Evolutionary conservation across 306 rosid species (phyloP), one percentile per base, ranked within the genome.

Genomic region (Hippophae gyantsensis): DNA sequence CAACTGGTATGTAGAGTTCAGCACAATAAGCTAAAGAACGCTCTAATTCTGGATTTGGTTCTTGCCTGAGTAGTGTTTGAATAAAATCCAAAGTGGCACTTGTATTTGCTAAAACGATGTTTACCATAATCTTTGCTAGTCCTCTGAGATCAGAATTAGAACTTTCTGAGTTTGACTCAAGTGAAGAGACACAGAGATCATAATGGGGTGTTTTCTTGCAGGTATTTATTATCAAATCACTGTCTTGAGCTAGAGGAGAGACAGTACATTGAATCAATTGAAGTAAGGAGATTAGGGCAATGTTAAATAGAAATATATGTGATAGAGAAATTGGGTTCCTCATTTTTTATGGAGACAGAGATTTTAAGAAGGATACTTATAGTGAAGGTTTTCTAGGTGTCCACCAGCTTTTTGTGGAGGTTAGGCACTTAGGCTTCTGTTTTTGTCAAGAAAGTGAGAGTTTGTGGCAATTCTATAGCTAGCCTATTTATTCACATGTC

Each of bases 11-110:
- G 57, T 83, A 89, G 45, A 85, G 60, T 62, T 89, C 90, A 13
- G 95, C 97, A 55, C 95, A 89, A 72, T 73, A 71, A 7, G 97
- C 95, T 69, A 89, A 55, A 13, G 81, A 67, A 45, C 76, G 80
- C 75, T 89, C 87, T 54, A 81, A 7, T 2, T 51, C 13, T 60
- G 43, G 32, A 5, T 66, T 68, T 44, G 65, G 64, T 18, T 58
- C 51, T 14, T 62, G 45, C 72, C 56, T 72, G 43, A 72, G 61
- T 23, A 72, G 56, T 42, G 49, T 38, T 32, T 63, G 61, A 44
- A 72, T 66, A 51, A 42, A 66, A 7, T 61, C 69, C 42, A 72
- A 60, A 7, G 68, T 67, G 6, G 52, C 72, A 8, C 51, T 61
- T 48, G 72, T 71, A 9, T 61, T 56, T 42, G 68, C 52, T 7